Evolutionary conservation across 495 filamentous ascomycete genomes (phyloP), one percentile per base, ranked within the genome.

Genomic region (Podospora comata): DNA sequence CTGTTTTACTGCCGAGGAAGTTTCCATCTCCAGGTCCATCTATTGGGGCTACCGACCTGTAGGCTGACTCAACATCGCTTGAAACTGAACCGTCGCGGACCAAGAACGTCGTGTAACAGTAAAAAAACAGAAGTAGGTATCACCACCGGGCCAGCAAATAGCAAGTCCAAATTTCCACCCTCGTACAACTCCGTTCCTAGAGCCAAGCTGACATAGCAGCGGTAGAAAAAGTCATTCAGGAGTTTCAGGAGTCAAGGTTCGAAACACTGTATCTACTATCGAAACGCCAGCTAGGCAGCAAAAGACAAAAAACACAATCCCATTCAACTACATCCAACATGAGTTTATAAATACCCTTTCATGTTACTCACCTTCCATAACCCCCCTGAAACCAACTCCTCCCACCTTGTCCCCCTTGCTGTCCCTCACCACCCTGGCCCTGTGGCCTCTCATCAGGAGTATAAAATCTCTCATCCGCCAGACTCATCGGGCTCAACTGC

Each of bases 391-490:
- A 48, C 39, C 39, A 48, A 11, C 39, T 48, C 39, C 39, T 16
- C 39, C 39, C 39, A 13, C 0, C 39, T 13, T 48, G 39, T 16
- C 39, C 39, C 39, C 39, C 39, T 48, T 48, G 39, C 39, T 48
- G 39, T 16, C 39, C 39, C 39, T 16, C 39, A 16, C 39, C 39
- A 16, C 58, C 55, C 2, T 61, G 9, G 0, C 30, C 26, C 27
- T 13, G 26, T 11, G 59, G 59, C 26, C 30, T 28, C 27, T 30
- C 58, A 44, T 66, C 58, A n/a, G 60, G 60, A 28, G 66, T 55
- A 61, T 26, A 61, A 26, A 61, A 61, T 11, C 15, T 11, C 5
- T 48, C 39, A 5, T 48, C 39, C 5, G 9, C 39, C 39, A 48
- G 13, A 48, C 39, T 48, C 39, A 11, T 9, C 16, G 59, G 59